Evolutionary conservation across 257 asterid genomes (phyloP), one percentile per base, ranked within the genome.

Genomic region (Scutellaria barbata): DNA sequence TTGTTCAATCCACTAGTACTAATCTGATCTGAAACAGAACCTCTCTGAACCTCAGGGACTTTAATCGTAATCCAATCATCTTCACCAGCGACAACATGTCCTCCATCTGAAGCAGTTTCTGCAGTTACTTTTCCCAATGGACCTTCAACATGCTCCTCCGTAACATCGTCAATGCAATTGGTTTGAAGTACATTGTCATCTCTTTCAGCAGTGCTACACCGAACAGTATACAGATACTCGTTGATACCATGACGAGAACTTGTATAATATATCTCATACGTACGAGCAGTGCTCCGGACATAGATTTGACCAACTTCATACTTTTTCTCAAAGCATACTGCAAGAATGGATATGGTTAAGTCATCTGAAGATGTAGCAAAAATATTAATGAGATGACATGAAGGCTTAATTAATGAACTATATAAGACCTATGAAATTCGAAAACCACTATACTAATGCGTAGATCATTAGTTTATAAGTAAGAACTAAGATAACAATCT

Each of bases 241-340:
- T 74, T 80, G 70, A 72, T 77, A 64, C 86, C 72, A 51, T 80
- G 71, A 69, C 73, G 79, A 74, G 89, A 74, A 41, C 64, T 71
- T 33, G 88, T 77, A 71, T 79, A 87, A 79, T 95, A 92, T 59
- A 92, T 79, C 84, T 95, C 99, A 75, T 83, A 92, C 52, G 85
- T 84, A 59, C 98, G 97, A 54, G 98, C 97, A 66, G 92, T 89
- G 82, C 99, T 95, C 59, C 97, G 89, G 59, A 92, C 88, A 83
- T 95, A 95, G 47, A 92, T 79, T 80, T 92, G 98, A 52, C 82
- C 69, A 58, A 92, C 76, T 22, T 85, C 90, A 55, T 80, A 80
- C 85, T 80, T 88, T 59, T 78, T 84, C 76, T 53, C 76, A 75
- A 95, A 88, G 78, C 76, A 68, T 65, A 89, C 98, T 92, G 89